Conservation (phyloP, 2,329 filamentous ascomycete species). For the Colletotrichum paranaense region DNA sequence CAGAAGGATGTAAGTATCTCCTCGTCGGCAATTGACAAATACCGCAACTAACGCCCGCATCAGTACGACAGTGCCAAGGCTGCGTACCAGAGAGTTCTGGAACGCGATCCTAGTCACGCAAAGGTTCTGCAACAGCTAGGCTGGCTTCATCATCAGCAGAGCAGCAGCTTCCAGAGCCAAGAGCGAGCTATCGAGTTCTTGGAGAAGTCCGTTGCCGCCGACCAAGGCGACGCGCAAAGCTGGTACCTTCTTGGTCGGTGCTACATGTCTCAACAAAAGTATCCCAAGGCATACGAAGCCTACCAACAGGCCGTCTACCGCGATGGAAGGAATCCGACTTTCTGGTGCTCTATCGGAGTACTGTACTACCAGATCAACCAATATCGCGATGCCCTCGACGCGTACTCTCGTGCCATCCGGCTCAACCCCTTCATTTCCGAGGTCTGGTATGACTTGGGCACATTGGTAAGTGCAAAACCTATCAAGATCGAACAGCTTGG, state of each 20-base stretch:
- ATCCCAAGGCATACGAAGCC: conserved; percentile 97
- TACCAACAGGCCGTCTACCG: conserved; percentile 99
- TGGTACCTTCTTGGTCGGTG: conserved; percentile 98
- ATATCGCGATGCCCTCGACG: conserved; percentile 96
- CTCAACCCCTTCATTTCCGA: conserved; percentile 98
- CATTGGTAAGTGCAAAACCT: conserved; percentile 74
- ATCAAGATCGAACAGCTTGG: not conserved
- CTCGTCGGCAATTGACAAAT: conserved; percentile 41
- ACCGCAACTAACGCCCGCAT: conserved; percentile 42
- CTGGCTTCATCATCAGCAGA: conserved; percentile 98
- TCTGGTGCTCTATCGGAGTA: conserved; percentile 99
- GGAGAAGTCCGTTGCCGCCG: conserved; percentile 94
- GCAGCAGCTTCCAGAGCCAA: conserved; percentile 89
- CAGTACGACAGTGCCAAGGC: conserved; percentile 94
- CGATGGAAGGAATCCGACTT: conserved; percentile 96
- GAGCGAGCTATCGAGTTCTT: conserved; percentile 97
- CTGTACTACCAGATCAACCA: conserved; percentile 99
- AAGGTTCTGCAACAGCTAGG: conserved; percentile 98
- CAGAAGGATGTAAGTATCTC: conserved; percentile 88
- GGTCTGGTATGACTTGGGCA: conserved; percentile 98
- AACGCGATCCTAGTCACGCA: conserved; percentile 94
- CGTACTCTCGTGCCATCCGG: conserved; percentile 95
- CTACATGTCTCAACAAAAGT: conserved; percentile 99
- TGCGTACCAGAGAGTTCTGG: conserved; percentile 92
- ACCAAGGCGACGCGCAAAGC: conserved; percentile 95